phyloP scores from a whole-genome alignment of 169 alveolate genomes.

The Eimeria sp. region DNA sequence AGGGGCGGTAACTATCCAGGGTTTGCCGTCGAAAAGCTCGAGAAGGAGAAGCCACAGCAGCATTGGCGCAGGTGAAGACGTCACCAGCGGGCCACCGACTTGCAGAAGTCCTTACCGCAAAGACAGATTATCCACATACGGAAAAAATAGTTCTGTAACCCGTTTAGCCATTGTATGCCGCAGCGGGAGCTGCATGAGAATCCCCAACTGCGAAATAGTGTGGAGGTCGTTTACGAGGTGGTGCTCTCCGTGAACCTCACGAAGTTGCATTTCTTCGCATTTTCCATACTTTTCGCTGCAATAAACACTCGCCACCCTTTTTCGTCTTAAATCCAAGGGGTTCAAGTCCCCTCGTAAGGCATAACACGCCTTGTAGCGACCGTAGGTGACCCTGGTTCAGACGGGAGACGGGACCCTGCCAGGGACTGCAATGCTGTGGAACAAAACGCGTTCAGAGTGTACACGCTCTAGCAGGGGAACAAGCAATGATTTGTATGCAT shows the following conservation, averaged over 20 bases:
- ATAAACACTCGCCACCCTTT: not conserved
- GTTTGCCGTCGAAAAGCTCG: not conserved
- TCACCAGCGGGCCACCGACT: conserved; percentile 23
- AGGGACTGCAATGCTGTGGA: not conserved
- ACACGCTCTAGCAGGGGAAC: not conserved
- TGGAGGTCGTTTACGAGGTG: not conserved
- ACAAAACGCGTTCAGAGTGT: not conserved
- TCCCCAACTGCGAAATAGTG: not conserved
- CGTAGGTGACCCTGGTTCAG: not conserved
- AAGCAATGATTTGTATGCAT: not conserved
- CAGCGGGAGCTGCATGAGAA: not conserved
- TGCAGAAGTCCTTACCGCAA: not conserved
- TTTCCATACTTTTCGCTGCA: too few relatives aligned
- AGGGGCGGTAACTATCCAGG: not conserved
- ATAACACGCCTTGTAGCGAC: not conserved
- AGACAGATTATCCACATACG: not conserved
- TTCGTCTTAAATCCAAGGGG: not conserved
- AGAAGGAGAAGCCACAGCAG: conserved; percentile 13
- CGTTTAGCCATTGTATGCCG: not conserved
- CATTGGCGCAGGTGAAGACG: not conserved
- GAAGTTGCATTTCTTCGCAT: not conserved
- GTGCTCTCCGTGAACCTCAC: not conserved
- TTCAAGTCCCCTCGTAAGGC: not conserved
- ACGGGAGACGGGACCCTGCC: not conserved
- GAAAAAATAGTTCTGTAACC: not conserved